Conservation (phyloP, 192 early-diverging fungal genomes). For the Linnemannia elongata region DNA sequence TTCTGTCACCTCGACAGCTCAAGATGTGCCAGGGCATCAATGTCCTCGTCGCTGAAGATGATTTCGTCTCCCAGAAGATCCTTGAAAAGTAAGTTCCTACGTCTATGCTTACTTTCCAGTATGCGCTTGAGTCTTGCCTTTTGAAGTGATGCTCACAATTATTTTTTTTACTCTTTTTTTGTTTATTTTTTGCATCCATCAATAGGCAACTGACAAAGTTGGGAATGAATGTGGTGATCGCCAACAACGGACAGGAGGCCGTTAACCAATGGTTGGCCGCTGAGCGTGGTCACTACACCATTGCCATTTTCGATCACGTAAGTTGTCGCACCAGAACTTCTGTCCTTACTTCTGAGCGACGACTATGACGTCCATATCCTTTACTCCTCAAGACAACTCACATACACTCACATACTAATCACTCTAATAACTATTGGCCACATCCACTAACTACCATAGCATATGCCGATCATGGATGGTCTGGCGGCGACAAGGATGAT, state of each 20-base stretch:
- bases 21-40: constrained; percentile 33
- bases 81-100: constrained; percentile 41
- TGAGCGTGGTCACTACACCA: constrained; percentile 41
- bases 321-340: neutral
- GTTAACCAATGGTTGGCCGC: constrained; percentile 39
- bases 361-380: neutral
- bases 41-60: constrained; percentile 51
- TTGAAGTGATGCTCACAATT: neutral
- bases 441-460: constrained; percentile 15
- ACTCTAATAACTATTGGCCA: too few relatives aligned
- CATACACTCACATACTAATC: neutral
- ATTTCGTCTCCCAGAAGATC: constrained; percentile 56
- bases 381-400: neutral
- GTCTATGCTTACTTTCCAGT: neutral
- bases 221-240: constrained; percentile 50
- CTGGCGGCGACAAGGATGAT: constrained; percentile 40
- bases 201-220: constrained; percentile 48
- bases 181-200: neutral
- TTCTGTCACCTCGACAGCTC: constrained; percentile 36
- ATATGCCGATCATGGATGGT: constrained; percentile 58
- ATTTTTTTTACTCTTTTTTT: neutral
- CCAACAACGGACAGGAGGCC: constrained; percentile 50
- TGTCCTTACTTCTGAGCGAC: neutral
- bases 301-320: constrained; percentile 57
- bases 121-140: neutral